A percentile compares a stretch with the other conserved stretches of the same genome.
phyloP scores from a whole-genome alignment of 495 filamentous ascomycete species.

The Glarea lozoyensis region DNA sequence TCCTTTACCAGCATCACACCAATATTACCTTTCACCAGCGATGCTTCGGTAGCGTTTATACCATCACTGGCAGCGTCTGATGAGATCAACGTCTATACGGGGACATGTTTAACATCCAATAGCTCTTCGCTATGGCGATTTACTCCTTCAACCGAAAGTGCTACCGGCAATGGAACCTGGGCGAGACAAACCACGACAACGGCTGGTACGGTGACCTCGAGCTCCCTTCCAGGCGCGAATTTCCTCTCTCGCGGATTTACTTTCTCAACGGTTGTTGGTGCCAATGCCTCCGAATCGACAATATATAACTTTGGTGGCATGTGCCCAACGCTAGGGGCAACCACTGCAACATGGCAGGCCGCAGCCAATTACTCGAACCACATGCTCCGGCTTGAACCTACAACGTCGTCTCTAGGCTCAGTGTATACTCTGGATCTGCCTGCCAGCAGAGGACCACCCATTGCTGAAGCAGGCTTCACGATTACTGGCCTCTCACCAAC shows the following conservation, averaged over 20 bases:
- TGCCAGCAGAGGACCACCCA: conserved; percentile 38
- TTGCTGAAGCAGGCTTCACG: conserved; percentile 80
- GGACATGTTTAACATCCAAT: conserved; percentile 48
- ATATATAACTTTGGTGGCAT: conserved; percentile 81
- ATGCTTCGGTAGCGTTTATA: conserved; percentile 32
- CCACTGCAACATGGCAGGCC: conserved; percentile 44
- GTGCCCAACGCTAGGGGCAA: conserved; percentile 54
- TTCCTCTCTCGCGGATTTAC: conserved; percentile 58
- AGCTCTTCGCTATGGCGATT: conserved; percentile 48
- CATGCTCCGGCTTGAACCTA: conserved; percentile 53
- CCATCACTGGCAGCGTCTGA: conserved; percentile 57
- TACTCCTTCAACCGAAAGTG: conserved; percentile 23
- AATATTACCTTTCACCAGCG: conserved; percentile 53
- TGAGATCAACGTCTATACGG: conserved; percentile 58
- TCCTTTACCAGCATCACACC: conserved; percentile 47
- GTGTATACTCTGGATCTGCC: conserved; percentile 11
- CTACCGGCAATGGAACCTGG: conserved; percentile 51
- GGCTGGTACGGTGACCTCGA: conserved; percentile 13
- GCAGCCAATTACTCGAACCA: conserved; percentile 67
- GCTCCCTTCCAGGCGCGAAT: conserved; percentile 42
- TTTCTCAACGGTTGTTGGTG: conserved; percentile 53
- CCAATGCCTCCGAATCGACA: conserved; percentile 31
- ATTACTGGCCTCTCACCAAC: conserved; percentile 63
- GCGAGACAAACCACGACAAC: conserved; percentile 18
- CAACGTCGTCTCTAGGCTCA: not conserved